Conservation (phyloP, 192 early-diverging fungal genomes). For the Piromyces finnis region DNA sequence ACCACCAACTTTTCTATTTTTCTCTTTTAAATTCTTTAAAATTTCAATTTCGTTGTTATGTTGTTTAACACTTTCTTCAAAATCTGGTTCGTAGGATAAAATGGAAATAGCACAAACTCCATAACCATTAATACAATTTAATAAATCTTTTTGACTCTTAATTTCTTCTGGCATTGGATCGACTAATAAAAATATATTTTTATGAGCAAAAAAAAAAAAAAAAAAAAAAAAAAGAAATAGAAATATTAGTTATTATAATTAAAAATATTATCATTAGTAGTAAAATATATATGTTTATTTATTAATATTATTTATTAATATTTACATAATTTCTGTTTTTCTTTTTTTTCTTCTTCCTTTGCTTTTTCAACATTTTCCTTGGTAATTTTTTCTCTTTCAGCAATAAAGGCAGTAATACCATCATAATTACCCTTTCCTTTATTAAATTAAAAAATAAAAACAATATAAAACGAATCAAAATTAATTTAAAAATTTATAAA, state of each 20-base stretch:
- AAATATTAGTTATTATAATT: no score
- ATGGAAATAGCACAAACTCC: conserved; percentile 27
- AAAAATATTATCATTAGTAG: no score
- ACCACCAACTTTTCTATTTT: background rate
- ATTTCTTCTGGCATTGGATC: conserved; percentile 2
- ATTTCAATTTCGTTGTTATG: background rate
- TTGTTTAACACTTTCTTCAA: background rate
- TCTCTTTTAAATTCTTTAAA: background rate
- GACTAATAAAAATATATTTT: background rate
- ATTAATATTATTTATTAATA: no score
- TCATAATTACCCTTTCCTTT: background rate
- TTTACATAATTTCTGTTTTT: background rate
- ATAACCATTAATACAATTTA: conserved; percentile 15
- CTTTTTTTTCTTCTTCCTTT: background rate
- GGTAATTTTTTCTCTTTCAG: background rate
- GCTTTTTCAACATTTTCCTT: background rate
- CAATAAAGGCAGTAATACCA: background rate
- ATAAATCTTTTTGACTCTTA: background rate
- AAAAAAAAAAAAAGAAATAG: no score
- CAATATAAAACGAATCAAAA: no score
- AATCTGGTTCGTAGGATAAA: conserved; percentile 13
- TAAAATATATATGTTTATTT: no score
- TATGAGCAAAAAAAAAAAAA: background rate
- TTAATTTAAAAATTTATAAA: no score
- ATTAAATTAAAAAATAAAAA: no score